Evolutionary conservation across 148 eudicot species (phyloP).

Genomic region (Vaccinium vitisidaea): DNA sequence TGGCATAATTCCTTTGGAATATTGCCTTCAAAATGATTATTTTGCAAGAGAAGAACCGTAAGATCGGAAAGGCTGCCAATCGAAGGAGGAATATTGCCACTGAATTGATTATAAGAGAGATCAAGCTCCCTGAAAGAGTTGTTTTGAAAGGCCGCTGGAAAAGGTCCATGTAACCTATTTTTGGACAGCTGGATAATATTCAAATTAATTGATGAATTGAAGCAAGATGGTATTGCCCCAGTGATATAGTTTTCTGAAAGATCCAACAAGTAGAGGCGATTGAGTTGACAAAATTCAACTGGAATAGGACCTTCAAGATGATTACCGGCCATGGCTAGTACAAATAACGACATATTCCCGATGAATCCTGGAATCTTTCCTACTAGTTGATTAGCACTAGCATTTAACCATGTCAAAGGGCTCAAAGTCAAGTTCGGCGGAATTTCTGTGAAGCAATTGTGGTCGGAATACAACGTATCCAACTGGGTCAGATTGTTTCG

Average conservation of each 20-base stretch:
- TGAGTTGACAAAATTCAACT: background rate
- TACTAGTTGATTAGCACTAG: conserved; percentile 3
- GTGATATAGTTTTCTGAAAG: background rate
- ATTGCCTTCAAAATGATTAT: background rate
- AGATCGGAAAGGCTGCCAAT: background rate
- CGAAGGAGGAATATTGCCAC: background rate
- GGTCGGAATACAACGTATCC: background rate
- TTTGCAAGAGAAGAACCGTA: background rate
- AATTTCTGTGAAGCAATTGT: background rate
- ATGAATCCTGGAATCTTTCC: conserved; percentile 1
- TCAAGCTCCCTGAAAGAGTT: background rate
- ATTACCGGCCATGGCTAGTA: conserved; percentile 2
- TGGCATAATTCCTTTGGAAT: background rate
- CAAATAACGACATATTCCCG: background rate
- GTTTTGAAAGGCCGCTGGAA: background rate
- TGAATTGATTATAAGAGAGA: background rate
- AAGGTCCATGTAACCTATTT: conserved; percentile 3
- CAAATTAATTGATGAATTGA: background rate
- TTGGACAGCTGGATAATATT: background rate
- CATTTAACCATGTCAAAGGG: background rate
- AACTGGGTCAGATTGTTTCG: background rate
- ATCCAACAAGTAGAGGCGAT: background rate
- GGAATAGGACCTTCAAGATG: conserved; percentile 7
- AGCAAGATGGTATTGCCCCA: background rate
- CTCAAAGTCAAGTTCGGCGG: background rate